Evolutionary conservation across 2,329 filamentous ascomycete genomes (phyloP).

Genomic region (Neonectria faginata): DNA sequence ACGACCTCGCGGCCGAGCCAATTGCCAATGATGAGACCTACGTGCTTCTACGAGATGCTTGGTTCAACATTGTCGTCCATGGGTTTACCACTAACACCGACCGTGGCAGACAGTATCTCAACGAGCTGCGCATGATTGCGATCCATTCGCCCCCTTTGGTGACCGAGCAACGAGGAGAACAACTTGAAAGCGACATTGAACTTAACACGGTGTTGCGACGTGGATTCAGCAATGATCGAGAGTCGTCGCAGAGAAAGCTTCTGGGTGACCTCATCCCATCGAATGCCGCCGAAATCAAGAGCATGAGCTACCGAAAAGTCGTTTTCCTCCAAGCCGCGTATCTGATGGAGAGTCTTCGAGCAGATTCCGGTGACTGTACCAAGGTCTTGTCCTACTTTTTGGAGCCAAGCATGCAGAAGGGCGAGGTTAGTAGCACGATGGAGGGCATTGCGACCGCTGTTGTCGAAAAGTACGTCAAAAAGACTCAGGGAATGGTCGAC

Average conservation of each 20-base stretch:
- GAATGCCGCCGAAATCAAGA: constrained; percentile 81
- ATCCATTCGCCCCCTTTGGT: constrained; percentile 89
- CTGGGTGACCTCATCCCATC: constrained; percentile 80
- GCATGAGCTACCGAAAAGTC: constrained; percentile 87
- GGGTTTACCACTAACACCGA: constrained; percentile 84
- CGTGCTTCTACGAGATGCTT: constrained; percentile 85
- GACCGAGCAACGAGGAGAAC: constrained; percentile 87
- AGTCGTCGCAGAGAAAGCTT: constrained; percentile 82
- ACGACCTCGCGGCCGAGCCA: constrained; percentile 64
- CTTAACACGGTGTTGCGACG: constrained; percentile 92
- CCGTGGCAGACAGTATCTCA: constrained; percentile 76
- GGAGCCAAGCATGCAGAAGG: constrained; percentile 83
- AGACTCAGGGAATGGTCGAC: constrained; percentile 76
- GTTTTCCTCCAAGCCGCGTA: constrained; percentile 94
- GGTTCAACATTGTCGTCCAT: constrained; percentile 98
- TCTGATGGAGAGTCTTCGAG: constrained; percentile 88
- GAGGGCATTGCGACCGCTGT: constrained; percentile 74
- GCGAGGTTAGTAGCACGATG: constrained; percentile 73
- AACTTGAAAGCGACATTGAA: constrained; percentile 95
- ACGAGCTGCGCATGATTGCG: constrained; percentile 86
- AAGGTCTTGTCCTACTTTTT: constrained; percentile 92
- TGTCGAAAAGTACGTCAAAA: constrained; percentile 82
- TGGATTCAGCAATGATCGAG: constrained; percentile 83
- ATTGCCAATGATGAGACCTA: constrained; percentile 75
- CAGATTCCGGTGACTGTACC: constrained; percentile 88